Percentiles rank a stretch among this genome's conserved stretches.
These are phyloP conservation scores for Conticribra guillardii DNA, from an alignment of 108 stramenopile species.

Conservation along the genomic window DNA sequence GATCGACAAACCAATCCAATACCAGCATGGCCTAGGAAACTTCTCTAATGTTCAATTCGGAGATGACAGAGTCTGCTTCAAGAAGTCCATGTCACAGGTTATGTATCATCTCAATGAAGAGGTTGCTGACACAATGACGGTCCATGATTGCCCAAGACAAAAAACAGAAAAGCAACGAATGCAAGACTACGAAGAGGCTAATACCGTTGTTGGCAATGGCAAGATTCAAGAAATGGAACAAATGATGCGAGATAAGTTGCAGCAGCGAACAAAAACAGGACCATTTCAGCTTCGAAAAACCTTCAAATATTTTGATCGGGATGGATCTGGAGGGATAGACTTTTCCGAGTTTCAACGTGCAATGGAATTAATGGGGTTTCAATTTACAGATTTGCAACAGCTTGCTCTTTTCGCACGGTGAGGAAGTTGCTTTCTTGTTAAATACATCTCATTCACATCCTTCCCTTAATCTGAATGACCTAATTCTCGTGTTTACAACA, in stretches of 20 bases:
- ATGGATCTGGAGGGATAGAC: slow-evolving; percentile 63
- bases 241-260: slow-evolving; percentile 74
- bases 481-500: too few relatives aligned
- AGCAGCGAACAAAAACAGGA: slow-evolving; percentile 65
- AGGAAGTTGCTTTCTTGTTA: neutral
- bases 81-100: slow-evolving; percentile 63
- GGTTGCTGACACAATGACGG: slow-evolving; percentile 34
- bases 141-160: slow-evolving; percentile 26
- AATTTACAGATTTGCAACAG: slow-evolving; percentile 69
- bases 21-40: slow-evolving; percentile 66
- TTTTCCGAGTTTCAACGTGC: slow-evolving; percentile 70
- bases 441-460: too few relatives aligned
- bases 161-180: slow-evolving; percentile 51
- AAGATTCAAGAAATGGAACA: slow-evolving; percentile 72
- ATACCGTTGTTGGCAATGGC: slow-evolving; percentile 55
- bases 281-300: slow-evolving; percentile 71
- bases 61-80: slow-evolving; percentile 69
- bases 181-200: slow-evolving; percentile 65
- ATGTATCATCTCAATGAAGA: slow-evolving; percentile 58
- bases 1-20: slow-evolving; percentile 57
- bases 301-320: slow-evolving; percentile 72
- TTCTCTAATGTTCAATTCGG: slow-evolving; percentile 66
- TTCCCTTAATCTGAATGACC: too few relatives aligned
- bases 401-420: slow-evolving; percentile 62
- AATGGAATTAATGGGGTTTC: slow-evolving; percentile 76